Conservation (phyloP, 768 basidiomycete species). For the Leccinum subtestaceum region DNA sequence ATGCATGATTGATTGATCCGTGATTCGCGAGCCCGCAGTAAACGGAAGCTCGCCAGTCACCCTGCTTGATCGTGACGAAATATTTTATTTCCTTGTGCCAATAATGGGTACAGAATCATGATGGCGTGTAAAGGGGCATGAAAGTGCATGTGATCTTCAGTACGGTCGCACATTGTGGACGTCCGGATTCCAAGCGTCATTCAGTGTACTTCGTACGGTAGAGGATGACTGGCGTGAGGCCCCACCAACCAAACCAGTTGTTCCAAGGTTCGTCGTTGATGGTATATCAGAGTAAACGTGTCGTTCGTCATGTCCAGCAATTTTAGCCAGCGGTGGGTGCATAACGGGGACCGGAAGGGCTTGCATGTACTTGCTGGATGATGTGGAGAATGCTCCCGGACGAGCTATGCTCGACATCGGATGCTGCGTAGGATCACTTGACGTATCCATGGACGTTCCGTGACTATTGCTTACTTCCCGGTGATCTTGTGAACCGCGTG, state of each 20-base stretch:
- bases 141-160: conserved; percentile 1
- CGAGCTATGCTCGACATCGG: background rate
- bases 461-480: conserved; percentile 36
- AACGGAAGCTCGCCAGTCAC: background rate
- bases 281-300: conserved; percentile 37
- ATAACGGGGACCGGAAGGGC: background rate
- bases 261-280: background rate
- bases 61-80: too few relatives aligned
- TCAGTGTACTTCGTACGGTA: conserved; percentile 21
- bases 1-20: background rate
- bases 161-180: conserved; percentile 36
- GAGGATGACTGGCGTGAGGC: background rate
- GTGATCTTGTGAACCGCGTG: conserved; percentile 16
- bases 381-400: background rate
- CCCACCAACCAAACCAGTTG: background rate
- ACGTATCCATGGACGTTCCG: conserved; percentile 26
- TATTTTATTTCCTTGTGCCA: background rate
- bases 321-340: background rate
- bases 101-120: background rate
- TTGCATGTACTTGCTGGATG: conserved; percentile 1
- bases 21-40: background rate
- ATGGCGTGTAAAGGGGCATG: background rate
- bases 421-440: background rate
- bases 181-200: conserved; percentile 37
- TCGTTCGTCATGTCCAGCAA: background rate